Evolutionary conservation across 208 protist genomes (phyloP).

Genomic region (Borovskyia barvae): DNA sequence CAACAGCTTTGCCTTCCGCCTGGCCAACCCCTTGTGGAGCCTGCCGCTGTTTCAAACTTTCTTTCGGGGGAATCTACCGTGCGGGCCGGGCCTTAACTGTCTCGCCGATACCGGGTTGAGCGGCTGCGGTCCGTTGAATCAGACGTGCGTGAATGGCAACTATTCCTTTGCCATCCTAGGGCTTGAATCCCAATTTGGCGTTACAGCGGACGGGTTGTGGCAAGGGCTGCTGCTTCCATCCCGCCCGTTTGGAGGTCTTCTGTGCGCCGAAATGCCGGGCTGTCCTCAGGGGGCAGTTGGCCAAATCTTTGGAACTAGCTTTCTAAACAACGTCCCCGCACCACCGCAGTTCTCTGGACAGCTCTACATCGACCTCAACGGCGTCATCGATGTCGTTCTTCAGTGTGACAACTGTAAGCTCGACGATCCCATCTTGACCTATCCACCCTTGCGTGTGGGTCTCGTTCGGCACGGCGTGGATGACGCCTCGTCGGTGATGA

Average conservation of each 20-base stretch:
- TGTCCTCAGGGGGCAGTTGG: not conserved
- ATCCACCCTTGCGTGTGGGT: constrained; percentile 27
- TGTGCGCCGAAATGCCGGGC: not conserved
- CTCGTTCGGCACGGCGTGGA: constrained; percentile 31
- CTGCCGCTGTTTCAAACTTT: not conserved
- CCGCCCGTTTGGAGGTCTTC: not conserved
- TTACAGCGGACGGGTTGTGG: not conserved
- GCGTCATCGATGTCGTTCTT: constrained; percentile 8
- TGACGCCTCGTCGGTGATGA: constrained; percentile 25
- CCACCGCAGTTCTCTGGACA: not conserved
- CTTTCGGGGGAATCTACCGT: not conserved
- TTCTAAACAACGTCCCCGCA: not conserved
- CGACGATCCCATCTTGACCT: constrained; percentile 12
- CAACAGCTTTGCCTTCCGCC: not conserved
- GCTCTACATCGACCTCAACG: not conserved
- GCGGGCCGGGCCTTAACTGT: constrained; percentile 3
- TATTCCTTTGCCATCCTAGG: constrained; percentile 26
- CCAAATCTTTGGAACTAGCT: not conserved
- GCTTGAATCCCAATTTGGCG: constrained; percentile 2
- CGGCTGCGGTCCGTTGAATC: constrained; percentile 1
- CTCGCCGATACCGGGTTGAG: too few relatives aligned
- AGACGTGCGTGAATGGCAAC: constrained; percentile 29
- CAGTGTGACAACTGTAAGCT: not conserved
- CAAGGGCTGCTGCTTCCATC: not conserved
- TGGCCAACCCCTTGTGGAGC: too few relatives aligned